These are phyloP conservation scores for Phoenix dactylifera DNA, from an alignment of 176 grass and related monocot species.

Conservation along the genomic window DNA sequence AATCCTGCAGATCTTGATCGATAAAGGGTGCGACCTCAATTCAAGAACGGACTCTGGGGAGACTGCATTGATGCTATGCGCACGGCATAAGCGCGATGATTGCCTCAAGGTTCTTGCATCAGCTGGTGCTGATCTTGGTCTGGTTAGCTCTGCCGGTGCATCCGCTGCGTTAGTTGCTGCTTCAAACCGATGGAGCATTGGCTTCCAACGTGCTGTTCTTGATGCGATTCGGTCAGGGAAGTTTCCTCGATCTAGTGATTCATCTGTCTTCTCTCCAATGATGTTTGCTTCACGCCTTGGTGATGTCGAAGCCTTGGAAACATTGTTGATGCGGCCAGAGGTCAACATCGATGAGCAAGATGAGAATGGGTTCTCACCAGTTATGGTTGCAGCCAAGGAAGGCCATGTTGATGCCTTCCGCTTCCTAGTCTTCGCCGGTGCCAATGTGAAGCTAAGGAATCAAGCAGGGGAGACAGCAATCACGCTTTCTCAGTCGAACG, in stretches of 20 bases:
- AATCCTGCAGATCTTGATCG: constrained; percentile 44
- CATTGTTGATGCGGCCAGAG: constrained; percentile 40
- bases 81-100: constrained; percentile 44
- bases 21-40: constrained; percentile 52
- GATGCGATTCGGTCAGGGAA: constrained; percentile 34
- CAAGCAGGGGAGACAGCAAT: constrained; percentile 47
- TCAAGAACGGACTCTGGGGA: constrained; percentile 54
- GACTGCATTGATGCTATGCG: constrained; percentile 36
- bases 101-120: constrained; percentile 54
- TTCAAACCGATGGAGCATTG: constrained; percentile 32
- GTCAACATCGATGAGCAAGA: constrained; percentile 62
- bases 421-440: constrained; percentile 59
- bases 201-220: constrained; percentile 43
- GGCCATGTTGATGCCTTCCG: constrained; percentile 71
- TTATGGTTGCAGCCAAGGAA: constrained; percentile 53
- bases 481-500: constrained; percentile 50
- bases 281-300: constrained; percentile 45
- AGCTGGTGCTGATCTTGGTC: constrained; percentile 53
- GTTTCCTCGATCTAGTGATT: constrained; percentile 55
- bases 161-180: constrained; percentile 33
- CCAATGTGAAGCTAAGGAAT: constrained; percentile 53
- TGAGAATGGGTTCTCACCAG: constrained; percentile 43
- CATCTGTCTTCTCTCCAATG: constrained; percentile 50
- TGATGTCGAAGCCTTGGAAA: constrained; percentile 42
- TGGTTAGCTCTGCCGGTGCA: constrained; percentile 42